Conservation (phyloP, 2,329 filamentous ascomycete genomes). For the Zopfia rhizophila region DNA sequence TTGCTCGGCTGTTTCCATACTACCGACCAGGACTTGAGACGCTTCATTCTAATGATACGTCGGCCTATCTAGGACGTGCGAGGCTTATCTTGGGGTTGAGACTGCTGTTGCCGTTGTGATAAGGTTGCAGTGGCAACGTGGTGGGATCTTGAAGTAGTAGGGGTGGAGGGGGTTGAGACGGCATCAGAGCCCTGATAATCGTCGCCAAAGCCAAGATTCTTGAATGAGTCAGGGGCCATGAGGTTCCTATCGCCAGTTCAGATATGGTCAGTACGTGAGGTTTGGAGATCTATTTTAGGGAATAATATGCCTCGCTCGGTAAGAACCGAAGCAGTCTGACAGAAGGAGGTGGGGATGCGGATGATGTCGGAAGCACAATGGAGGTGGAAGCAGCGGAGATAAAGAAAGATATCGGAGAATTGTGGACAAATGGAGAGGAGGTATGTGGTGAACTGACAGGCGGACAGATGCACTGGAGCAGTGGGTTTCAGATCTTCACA, state of each 20-base stretch:
- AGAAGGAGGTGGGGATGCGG: slow-evolving; percentile 29
- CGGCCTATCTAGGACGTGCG: slow-evolving; percentile 31
- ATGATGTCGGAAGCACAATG: slow-evolving; percentile 23
- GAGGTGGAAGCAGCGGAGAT: slow-evolving; percentile 21
- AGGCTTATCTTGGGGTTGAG: slow-evolving; percentile 35
- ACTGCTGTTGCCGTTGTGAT: slow-evolving; percentile 33
- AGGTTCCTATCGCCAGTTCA: slow-evolving; percentile 69
- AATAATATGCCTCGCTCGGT: slow-evolving; percentile 28
- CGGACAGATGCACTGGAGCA: slow-evolving; percentile 20
- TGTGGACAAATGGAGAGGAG: slow-evolving; percentile 28
- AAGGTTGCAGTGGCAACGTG: slow-evolving; percentile 37
- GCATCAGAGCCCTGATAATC: slow-evolving; percentile 47
- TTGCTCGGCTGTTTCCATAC: slow-evolving; percentile 43
- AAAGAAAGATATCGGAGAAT: slow-evolving; percentile 21
- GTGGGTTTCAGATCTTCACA: slow-evolving; percentile 41
- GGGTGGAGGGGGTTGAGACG: slow-evolving; percentile 20
- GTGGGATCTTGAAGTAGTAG: slow-evolving; percentile 1
- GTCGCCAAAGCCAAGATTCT: slow-evolving; percentile 84
- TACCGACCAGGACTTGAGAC: slow-evolving; percentile 23
- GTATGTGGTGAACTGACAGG: slow-evolving; percentile 33
- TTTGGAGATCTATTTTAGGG: slow-evolving; percentile 15
- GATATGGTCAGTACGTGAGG: slow-evolving; percentile 32
- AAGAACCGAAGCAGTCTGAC: slow-evolving; percentile 37
- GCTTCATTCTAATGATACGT: slow-evolving; percentile 33
- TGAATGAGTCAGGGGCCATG: slow-evolving; percentile 95